Conservation (phyloP, 768 basidiomycete genomes). For the Termitomyces heimii region DNA sequence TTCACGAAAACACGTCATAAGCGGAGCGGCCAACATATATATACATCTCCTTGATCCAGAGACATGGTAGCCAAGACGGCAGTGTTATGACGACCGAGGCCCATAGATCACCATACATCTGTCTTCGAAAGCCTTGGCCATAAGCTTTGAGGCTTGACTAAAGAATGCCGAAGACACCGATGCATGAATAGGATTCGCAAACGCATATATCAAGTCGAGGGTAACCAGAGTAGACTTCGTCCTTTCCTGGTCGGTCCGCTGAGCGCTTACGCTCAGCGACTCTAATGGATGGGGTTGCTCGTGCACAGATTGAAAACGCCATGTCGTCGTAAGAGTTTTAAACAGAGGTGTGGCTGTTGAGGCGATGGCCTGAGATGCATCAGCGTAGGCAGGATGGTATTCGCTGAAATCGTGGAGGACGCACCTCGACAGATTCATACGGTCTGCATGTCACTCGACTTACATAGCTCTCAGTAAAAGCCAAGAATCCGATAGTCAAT, state of each 20-base stretch:
- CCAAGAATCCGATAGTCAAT: constrained; percentile 82
- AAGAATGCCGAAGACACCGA: constrained; percentile 82
- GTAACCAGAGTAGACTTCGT: constrained; percentile 70
- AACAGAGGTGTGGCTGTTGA: constrained; percentile 70
- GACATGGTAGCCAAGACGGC: neutral
- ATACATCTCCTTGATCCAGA: neutral
- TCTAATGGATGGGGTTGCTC: constrained; percentile 29
- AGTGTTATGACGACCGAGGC: constrained; percentile 17
- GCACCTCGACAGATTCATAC: constrained; percentile 72
- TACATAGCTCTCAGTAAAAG: constrained; percentile 82
- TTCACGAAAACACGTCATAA: neutral
- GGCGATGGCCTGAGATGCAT: constrained; percentile 53
- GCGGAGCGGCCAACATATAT: neutral
- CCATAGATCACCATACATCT: constrained; percentile 76
- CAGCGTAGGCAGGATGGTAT: neutral
- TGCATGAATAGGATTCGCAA: constrained; percentile 82
- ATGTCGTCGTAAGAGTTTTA: constrained; percentile 62
- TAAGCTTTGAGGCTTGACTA: constrained; percentile 78
- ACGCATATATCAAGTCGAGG: constrained; percentile 80
- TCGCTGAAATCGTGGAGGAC: constrained; percentile 17
- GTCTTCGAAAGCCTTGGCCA: constrained; percentile 91
- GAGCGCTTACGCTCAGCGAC: constrained; percentile 13
- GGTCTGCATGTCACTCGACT: constrained; percentile 81
- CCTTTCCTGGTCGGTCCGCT: constrained; percentile 10
- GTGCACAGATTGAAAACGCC: constrained; percentile 65